phyloP scores from a whole-genome alignment of 139 green algal genomes.

The Edaphochlamys debaryana region DNA sequence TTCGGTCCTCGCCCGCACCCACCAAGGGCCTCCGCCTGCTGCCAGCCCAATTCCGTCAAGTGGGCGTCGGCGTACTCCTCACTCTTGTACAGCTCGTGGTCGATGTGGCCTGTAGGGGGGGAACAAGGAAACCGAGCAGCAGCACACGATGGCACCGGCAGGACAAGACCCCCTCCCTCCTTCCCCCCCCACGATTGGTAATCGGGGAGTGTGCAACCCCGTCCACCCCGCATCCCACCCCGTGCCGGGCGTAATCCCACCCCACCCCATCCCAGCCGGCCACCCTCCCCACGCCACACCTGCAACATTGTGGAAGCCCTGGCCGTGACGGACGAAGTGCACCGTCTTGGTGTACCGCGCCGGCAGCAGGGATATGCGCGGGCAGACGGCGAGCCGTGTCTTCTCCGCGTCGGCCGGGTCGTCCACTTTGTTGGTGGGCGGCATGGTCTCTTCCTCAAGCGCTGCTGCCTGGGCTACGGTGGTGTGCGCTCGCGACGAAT shows the following conservation, averaged over 20 bases:
- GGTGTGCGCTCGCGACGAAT: no score
- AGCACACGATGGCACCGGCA: background rate
- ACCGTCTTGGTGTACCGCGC: conserved; percentile 46
- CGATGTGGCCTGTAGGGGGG: background rate
- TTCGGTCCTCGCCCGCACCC: no score
- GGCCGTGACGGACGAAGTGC: conserved; percentile 59
- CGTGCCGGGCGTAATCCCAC: no score
- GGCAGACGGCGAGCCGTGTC: background rate
- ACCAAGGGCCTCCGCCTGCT: conserved; percentile 54
- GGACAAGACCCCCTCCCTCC: no score
- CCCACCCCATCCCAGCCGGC: no score
- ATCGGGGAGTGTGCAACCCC: no score
- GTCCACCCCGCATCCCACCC: no score
- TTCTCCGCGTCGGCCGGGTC: conserved; percentile 19
- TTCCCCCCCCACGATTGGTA: no score
- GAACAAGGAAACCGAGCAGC: background rate
- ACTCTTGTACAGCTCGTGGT: conserved; percentile 49
- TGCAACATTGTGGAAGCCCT: conserved; percentile 73
- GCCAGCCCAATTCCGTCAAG: conserved; percentile 63
- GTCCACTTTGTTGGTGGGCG: background rate
- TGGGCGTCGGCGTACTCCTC: conserved; percentile 60
- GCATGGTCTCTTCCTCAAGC: background rate
- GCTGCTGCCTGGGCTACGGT: no score
- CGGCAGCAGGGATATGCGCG: background rate
- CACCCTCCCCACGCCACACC: no score